phyloP scores from a whole-genome alignment of 768 basidiomycete species.

The Trametes elegans region DNA sequence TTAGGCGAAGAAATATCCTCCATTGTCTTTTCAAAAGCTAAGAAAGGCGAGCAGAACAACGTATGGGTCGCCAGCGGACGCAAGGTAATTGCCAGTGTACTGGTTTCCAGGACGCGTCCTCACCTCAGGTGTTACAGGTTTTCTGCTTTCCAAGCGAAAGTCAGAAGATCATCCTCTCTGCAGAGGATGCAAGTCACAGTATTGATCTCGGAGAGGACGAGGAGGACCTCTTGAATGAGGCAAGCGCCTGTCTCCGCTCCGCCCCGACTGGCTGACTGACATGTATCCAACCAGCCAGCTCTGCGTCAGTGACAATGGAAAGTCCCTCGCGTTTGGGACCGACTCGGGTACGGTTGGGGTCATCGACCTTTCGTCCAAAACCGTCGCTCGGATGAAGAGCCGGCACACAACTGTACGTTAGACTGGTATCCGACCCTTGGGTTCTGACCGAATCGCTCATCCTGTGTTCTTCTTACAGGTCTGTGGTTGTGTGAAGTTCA shows the following conservation, averaged over 20 bases:
- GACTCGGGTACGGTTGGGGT: constrained; percentile 71
- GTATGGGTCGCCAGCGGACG: constrained; percentile 69
- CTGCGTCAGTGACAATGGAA: constrained; percentile 52
- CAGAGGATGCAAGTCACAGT: constrained; percentile 44
- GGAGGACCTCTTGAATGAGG: constrained; percentile 69
- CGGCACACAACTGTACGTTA: constrained; percentile 67
- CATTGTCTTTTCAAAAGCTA: constrained; percentile 44
- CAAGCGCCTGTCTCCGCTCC: constrained; percentile 31
- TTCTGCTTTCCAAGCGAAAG: constrained; percentile 46
- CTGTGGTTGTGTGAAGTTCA: constrained; percentile 66
- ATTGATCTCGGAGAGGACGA: constrained; percentile 50
- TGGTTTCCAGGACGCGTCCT: not conserved
- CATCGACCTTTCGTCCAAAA: constrained; percentile 52
- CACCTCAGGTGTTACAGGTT: constrained; percentile 23
- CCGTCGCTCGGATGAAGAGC: constrained; percentile 54
- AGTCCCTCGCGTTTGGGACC: constrained; percentile 59
- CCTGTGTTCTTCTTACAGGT: constrained; percentile 45
- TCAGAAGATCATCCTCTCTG: constrained; percentile 51
- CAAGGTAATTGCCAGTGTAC: constrained; percentile 39
- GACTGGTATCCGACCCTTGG: constrained; percentile 22
- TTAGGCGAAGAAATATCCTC: constrained; percentile 63
- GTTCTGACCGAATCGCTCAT: not conserved
- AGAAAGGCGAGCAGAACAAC: constrained; percentile 40
- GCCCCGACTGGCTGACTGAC: not conserved
- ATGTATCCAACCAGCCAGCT: constrained; percentile 54